phyloP scores from a whole-genome alignment of 305 asterid genomes.

The Rubia occidens region DNA sequence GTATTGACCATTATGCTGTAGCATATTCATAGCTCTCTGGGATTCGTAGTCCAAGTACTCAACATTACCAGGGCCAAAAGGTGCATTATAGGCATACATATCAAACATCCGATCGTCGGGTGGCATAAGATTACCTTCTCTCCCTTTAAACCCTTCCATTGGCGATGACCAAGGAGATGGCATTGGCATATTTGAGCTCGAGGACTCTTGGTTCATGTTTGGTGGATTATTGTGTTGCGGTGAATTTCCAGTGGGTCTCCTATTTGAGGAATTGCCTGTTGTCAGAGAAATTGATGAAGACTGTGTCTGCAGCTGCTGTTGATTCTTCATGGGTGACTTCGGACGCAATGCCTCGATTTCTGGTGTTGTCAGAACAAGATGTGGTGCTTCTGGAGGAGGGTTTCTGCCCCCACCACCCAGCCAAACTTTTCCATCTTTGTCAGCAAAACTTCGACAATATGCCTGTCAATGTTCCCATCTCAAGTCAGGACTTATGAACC shows the following conservation, averaged over 20 bases:
- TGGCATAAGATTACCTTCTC: slow-evolving; percentile 43
- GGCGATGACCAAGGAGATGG: slow-evolving; percentile 61
- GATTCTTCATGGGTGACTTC: slow-evolving; percentile 97
- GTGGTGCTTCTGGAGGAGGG: slow-evolving; percentile 97
- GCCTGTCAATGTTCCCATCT: slow-evolving; percentile 36
- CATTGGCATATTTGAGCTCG: slow-evolving; percentile 47
- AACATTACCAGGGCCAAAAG: slow-evolving; percentile 41
- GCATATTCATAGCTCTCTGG: slow-evolving; percentile 44
- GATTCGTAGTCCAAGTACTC: slow-evolving; percentile 52
- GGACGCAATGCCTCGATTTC: slow-evolving; percentile 92
- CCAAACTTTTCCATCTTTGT: slow-evolving; percentile 97
- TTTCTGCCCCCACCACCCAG: slow-evolving; percentile 91
- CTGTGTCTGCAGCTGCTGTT: slow-evolving; percentile 71
- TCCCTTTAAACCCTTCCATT: slow-evolving; percentile 41
- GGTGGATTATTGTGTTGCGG: slow-evolving; percentile 43
- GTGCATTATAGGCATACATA: slow-evolving; percentile 45
- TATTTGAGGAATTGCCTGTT: slow-evolving; percentile 47
- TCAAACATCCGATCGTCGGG: slow-evolving; percentile 51
- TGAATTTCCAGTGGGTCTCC: slow-evolving; percentile 55
- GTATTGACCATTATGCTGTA: slow-evolving; percentile 22
- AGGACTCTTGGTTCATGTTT: slow-evolving; percentile 53
- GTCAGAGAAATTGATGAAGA: slow-evolving; percentile 61
- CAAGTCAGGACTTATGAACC: slow-evolving; percentile 14
- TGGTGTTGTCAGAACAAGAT: slow-evolving; percentile 81
- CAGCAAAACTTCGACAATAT: slow-evolving; percentile 52